Evolutionary conservation across 306 rosid species (phyloP), one percentile per base, ranked within the genome.

Genomic region (Corylus americana): DNA sequence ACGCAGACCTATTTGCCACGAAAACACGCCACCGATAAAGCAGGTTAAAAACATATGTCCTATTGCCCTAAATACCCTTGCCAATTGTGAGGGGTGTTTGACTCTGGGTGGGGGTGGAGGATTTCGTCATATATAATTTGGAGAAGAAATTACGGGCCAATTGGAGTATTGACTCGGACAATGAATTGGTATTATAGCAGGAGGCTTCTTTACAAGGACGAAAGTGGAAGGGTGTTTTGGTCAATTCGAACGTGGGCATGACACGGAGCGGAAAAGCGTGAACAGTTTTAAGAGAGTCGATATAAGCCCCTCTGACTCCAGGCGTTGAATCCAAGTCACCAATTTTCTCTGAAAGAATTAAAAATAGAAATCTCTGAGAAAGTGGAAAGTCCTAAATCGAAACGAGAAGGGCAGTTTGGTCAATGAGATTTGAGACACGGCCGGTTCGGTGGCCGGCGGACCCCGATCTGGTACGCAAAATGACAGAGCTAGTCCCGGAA

Each of bases 1-100:
- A 82, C 79, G 83, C 83, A 79, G 84, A 79, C 78, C 81, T 64
- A 75, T 74, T 87, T 82, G 90, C 97, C 93, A 90, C 91, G 76
- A 90, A 85, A 84, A 86, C 94, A 91, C 92, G 97, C 94, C 85
- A 93, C 87, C 94, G 45, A 83, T 76, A 83, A 83, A 76, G 77
- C 66, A 54, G 87, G 74, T 55, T 73, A 27, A 74, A 2, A 59
- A 27, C 72, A 35, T 13, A 0, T 14, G 0, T 5, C 3, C 1
- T 68, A 63, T 25, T 85, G 72, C 85, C 97, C 70, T 17, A 77
- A 80, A 18, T 84, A 77, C 80, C 92, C 91, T 69, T 77, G 8
- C 8, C 7, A 13, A 9, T 5, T 7, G 5, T 3, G 16, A 53
- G 4, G 7, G 3, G 74, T 49, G 61, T 73, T 88, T 76, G 85